Percentiles rank a stretch among this genome's conserved stretches.
Evolutionary conservation across 2,329 filamentous ascomycete species (phyloP).

Genomic region (Aspergillus versicolor): DNA sequence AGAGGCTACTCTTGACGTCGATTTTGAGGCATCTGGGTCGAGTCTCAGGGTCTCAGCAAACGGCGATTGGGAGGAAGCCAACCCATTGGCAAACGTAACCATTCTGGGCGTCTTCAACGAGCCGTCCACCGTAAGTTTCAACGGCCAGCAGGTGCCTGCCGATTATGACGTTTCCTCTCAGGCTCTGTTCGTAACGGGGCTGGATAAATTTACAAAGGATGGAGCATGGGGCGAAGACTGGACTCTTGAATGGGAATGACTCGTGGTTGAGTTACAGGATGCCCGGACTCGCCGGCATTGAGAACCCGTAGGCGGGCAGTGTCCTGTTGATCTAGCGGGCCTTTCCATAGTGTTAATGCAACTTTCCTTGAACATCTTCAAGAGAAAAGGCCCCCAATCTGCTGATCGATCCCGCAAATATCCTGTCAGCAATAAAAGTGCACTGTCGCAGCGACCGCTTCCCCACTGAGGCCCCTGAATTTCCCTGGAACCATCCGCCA

Average conservation of each 20-base stretch:
- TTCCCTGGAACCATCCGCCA: neutral
- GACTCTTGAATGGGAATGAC: conserved; percentile 54
- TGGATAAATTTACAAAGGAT: conserved; percentile 49
- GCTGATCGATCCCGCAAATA: neutral
- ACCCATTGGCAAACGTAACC: conserved; percentile 62
- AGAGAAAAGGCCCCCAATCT: neutral
- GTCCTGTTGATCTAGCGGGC: neutral
- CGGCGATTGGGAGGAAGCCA: conserved; percentile 58
- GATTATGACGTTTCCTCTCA: conserved; percentile 49
- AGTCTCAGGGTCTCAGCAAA: conserved; percentile 49
- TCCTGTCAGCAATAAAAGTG: neutral
- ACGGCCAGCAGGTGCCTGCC: conserved; percentile 51
- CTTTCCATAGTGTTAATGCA: neutral
- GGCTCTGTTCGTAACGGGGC: conserved; percentile 51
- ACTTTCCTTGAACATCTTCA: neutral
- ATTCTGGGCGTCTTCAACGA: conserved; percentile 56
- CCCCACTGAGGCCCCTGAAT: neutral
- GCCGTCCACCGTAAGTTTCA: conserved; percentile 50
- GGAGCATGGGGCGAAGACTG: conserved; percentile 62
- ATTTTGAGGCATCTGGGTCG: conserved; percentile 31
- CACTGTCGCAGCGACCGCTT: neutral
- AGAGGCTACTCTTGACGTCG: conserved; percentile 55
- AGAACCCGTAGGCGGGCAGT: neutral
- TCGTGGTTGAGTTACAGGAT: neutral
- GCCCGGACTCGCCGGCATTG: neutral